Base-by-base conservation (phyloP, 306 rosid species). In the Delonix regia region DNA sequence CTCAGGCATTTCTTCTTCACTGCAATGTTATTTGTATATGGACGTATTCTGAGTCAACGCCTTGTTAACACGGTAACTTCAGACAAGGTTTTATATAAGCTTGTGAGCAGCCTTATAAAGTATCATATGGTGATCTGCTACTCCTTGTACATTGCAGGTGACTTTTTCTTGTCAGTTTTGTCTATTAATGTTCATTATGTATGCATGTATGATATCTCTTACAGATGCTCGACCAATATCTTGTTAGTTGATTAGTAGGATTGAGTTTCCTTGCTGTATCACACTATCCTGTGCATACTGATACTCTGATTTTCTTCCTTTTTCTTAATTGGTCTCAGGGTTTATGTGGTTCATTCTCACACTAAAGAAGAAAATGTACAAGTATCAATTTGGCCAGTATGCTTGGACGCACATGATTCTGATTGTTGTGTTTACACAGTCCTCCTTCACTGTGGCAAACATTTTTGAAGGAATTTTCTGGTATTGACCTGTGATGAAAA, bases 341-440 rank as follows among this genome's bases (percentile, higher is more conserved):
- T 95, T 95, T 86, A 93, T 95, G 91, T 95, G 97, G 99, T 95
- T 95, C 91, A 94, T 95, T 86, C 88, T 95, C 78, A 90, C 99
- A 25, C 80, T 95, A 71, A 95, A 95, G 85, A 95, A 92, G 96
- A 94, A 89, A 89, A 92, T 92, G 99, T 92, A 92, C 85, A 95
- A 95, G 88, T 95, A 95, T 89, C 98, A 95, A 81, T 95, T 95
- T 89, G 90, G 99, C 84, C 98, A 95, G 91, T 95, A 89, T 91
- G 98, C 99, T 64, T 95, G 98, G 99, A 95, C 99, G 13, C 97
- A 95, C 84, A 95, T 95, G 99, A 95, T 95, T 88, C 89, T 95
- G 57, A 91, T 92, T 67, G 91, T 90, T 33, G 98, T 95, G 87
- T 95, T 92, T 85, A 87, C 91, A 19, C 99, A 95, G 80, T 95